phyloP scores from a whole-genome alignment of 768 basidiomycete genomes.

The Boletus reticuloceps region DNA sequence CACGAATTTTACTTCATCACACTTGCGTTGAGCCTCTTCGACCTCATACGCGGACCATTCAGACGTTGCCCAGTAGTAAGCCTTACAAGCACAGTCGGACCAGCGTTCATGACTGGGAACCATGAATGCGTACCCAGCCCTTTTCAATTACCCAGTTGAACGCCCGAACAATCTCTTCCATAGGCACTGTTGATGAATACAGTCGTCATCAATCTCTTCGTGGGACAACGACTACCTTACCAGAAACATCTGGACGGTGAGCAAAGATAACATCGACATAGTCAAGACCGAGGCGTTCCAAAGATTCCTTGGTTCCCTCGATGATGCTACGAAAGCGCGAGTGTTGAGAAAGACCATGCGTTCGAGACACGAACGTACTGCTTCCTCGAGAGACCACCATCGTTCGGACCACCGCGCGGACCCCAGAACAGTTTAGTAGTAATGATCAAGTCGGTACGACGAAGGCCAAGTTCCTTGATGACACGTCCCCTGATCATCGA shows the following conservation, averaged over 20 bases:
- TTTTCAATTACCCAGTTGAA: constrained; percentile 54
- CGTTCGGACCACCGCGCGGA: constrained; percentile 44
- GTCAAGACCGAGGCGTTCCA: constrained; percentile 50
- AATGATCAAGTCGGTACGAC: constrained; percentile 49
- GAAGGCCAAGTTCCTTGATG: constrained; percentile 51
- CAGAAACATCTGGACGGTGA: constrained; percentile 44
- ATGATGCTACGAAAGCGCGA: constrained; percentile 37
- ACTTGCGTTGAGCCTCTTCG: constrained; percentile 40
- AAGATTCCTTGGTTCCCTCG: constrained; percentile 49
- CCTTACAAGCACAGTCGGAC: constrained; percentile 13
- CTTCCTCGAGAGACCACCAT: constrained; percentile 35
- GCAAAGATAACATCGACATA: constrained; percentile 53
- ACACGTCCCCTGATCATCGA: constrained; percentile 42
- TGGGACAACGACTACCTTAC: constrained; percentile 15
- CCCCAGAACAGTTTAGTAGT: constrained; percentile 62
- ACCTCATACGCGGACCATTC: constrained; percentile 56
- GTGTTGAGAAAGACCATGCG: neutral
- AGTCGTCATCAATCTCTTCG: too few relatives aligned
- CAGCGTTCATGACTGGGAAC: neutral
- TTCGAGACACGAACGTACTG: constrained; percentile 18
- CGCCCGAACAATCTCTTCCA: constrained; percentile 57
- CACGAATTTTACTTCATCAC: neutral
- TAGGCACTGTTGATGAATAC: constrained; percentile 31
- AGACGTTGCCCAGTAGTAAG: constrained; percentile 49
- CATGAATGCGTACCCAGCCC: constrained; percentile 36